phyloP scores from a whole-genome alignment of 495 filamentous ascomycete species.

The Penicillium bovifimosum region DNA sequence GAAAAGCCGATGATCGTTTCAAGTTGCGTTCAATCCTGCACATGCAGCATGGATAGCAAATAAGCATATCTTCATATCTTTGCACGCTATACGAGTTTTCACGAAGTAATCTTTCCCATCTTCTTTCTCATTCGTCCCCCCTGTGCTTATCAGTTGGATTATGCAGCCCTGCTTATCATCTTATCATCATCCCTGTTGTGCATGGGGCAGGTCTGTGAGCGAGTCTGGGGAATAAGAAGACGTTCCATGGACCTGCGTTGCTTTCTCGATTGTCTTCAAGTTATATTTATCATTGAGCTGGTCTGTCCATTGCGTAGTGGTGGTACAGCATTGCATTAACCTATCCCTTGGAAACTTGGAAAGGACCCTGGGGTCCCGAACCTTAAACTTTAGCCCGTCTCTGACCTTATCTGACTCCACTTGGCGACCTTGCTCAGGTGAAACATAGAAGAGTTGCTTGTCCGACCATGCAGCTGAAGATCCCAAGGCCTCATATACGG shows the following conservation, averaged over 20 bases:
- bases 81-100: background rate
- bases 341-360: background rate
- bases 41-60: background rate
- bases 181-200: constrained; percentile 4
- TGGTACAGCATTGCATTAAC: background rate
- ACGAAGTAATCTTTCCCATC: background rate
- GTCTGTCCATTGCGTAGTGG: background rate
- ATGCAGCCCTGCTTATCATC: constrained; percentile 1
- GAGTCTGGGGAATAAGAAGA: constrained; percentile 2
- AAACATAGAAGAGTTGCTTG: too few relatives aligned
- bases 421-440: too few relatives aligned
- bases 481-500: constrained; percentile 26
- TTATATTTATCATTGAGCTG: background rate
- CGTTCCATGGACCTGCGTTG: background rate
- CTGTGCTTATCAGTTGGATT: constrained; percentile 3
- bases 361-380: background rate
- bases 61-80: background rate
- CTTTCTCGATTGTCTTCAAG: background rate
- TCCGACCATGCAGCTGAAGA: constrained; percentile 3
- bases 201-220: background rate
- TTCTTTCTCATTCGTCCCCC: constrained; percentile 4
- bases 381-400: background rate
- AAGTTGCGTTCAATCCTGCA: background rate
- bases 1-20: background rate
- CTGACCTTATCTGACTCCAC: background rate